Percentiles rank a stretch among this genome's conserved stretches.
Evolutionary conservation across 768 basidiomycete genomes (phyloP).

Genomic region (Mycena amicta): DNA sequence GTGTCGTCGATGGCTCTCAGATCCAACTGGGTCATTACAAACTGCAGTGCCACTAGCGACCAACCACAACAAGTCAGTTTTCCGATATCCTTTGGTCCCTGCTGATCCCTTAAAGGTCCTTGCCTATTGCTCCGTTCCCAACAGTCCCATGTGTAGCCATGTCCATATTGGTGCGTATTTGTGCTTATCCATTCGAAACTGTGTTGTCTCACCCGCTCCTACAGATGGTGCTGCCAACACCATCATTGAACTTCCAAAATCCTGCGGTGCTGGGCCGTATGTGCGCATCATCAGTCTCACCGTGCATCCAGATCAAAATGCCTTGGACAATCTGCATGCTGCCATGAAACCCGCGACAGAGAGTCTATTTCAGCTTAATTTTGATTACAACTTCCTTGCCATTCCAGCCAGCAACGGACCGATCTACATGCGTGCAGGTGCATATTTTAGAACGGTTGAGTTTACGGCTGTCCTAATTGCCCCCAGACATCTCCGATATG

Average conservation of each 20-base stretch:
- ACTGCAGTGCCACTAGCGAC: conserved; percentile 23
- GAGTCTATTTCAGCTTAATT: background rate
- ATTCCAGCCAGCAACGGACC: background rate
- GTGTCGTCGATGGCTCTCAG: conserved; percentile 20
- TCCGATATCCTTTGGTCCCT: background rate
- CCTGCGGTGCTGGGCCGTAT: conserved; percentile 28
- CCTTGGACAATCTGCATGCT: background rate
- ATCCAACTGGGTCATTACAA: conserved; percentile 25
- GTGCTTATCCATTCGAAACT: too few species aligned
- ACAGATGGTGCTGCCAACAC: conserved; percentile 19
- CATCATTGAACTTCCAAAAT: conserved; percentile 24
- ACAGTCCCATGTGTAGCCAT: conserved; percentile 19
- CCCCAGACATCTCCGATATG: conserved; percentile 9
- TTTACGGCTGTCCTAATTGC: background rate
- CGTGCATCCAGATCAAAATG: conserved; percentile 21
- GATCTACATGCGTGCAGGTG: background rate
- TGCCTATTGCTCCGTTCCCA: conserved; percentile 22
- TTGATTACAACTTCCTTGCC: background rate
- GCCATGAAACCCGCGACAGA: background rate
- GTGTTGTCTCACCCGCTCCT: background rate
- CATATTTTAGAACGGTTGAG: background rate
- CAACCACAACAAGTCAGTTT: conserved; percentile 15
- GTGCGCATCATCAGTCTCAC: conserved; percentile 21
- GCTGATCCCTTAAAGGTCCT: conserved; percentile 12
- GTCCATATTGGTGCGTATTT: conserved; percentile 20